Conservation (phyloP, 768 basidiomycete genomes). For the Xanthoconium stramineum region DNA sequence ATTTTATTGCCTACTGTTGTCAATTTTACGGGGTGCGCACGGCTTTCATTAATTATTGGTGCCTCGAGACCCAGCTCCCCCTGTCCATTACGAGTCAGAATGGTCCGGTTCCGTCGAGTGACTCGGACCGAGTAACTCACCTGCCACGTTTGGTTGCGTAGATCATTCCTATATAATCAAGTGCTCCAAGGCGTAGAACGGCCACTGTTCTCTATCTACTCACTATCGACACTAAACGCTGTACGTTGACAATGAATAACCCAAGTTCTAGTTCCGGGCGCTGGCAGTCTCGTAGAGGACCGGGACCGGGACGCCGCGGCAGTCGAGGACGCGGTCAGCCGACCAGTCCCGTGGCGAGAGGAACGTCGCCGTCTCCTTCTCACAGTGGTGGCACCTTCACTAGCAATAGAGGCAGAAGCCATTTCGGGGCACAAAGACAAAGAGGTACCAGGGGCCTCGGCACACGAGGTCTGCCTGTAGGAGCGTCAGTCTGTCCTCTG, state of each 20-base stretch:
- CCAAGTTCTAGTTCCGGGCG: neutral
- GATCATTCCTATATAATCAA: neutral
- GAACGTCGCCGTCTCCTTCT: neutral
- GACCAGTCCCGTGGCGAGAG: neutral
- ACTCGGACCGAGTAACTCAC: too few relatives aligned
- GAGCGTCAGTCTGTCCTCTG: slow-evolving; percentile 16
- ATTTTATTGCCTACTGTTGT: neutral
- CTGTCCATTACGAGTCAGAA: too few relatives aligned
- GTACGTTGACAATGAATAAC: slow-evolving; percentile 1
- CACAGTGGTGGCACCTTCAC: slow-evolving; percentile 5
- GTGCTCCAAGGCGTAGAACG: too few relatives aligned
- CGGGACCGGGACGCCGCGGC: slow-evolving; percentile 6
- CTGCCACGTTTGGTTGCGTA: too few relatives aligned
- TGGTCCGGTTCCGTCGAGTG: too few relatives aligned
- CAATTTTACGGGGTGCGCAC: neutral
- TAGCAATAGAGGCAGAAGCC: slow-evolving; percentile 7
- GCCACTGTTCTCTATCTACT: too few relatives aligned
- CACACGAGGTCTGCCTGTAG: slow-evolving; percentile 12
- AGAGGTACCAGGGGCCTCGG: slow-evolving; percentile 12
- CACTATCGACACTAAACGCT: too few relatives aligned
- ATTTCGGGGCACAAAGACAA: slow-evolving; percentile 17
- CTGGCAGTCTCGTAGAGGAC: slow-evolving; percentile 23
- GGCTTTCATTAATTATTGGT: neutral
- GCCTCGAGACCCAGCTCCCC: neutral
- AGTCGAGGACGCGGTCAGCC: slow-evolving; percentile 1